These are phyloP conservation scores for Trichoderma sp. DNA, from an alignment of 2,329 filamentous ascomycete genomes.

Conservation along the genomic window DNA sequence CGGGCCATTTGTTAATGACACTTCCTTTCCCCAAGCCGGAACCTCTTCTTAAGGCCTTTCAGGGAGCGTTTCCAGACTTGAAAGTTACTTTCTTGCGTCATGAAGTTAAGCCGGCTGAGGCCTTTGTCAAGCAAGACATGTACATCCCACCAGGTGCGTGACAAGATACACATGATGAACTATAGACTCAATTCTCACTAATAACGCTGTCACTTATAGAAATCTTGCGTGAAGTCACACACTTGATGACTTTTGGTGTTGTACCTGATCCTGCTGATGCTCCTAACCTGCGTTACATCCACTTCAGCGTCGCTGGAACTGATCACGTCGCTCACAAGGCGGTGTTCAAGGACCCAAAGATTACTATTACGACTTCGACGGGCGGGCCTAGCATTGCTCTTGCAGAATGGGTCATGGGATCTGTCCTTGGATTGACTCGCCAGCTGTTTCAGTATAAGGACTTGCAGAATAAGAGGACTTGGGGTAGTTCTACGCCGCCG, in stretches of 20 bases:
- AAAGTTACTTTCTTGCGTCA: conserved; percentile 1
- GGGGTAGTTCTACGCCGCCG: neutral
- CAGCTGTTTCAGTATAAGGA: neutral
- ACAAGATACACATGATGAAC: neutral
- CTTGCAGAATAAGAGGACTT: neutral
- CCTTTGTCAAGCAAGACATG: conserved; percentile 10
- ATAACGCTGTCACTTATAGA: neutral
- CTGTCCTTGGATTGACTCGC: neutral
- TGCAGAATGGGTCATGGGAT: conserved; percentile 3
- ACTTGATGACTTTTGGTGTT: neutral
- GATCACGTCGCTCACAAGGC: conserved; percentile 5
- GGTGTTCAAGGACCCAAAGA: neutral
- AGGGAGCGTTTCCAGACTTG: neutral
- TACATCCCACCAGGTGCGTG: conserved; percentile 2
- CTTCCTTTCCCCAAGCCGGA: conserved; percentile 4
- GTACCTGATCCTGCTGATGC: conserved; percentile 1
- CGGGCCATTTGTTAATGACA: conserved; percentile 1
- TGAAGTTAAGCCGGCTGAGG: neutral
- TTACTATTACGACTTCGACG: neutral
- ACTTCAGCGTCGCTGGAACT: neutral
- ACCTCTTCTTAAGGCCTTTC: neutral
- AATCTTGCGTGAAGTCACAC: neutral
- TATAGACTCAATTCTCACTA: neutral
- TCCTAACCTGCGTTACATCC: conserved; percentile 4
- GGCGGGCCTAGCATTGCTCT: neutral